phyloP scores from a whole-genome alignment of 495 filamentous ascomycete genomes.

The Hypoxylon fragiforme region DNA sequence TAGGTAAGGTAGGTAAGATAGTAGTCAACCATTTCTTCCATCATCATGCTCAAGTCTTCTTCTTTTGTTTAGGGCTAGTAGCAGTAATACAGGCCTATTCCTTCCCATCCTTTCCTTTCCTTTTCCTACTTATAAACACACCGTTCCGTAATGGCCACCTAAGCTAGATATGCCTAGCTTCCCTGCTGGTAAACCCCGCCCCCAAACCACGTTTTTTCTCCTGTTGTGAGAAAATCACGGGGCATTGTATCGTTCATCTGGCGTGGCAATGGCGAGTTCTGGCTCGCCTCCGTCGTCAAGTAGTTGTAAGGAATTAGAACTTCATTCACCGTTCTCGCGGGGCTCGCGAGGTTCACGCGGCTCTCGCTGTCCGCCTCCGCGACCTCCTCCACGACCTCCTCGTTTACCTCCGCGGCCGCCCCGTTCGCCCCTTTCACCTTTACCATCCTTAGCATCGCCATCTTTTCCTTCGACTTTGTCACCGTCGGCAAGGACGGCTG shows the following conservation, averaged over 20 bases:
- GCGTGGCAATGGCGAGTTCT: background rate
- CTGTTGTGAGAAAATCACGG: background rate
- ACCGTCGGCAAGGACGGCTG: conserved; percentile 71
- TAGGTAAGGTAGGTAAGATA: no score
- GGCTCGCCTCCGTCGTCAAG: background rate
- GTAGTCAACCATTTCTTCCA: no score
- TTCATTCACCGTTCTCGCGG: conserved; percentile 29
- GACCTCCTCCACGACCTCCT: conserved; percentile 27
- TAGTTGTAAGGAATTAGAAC: background rate
- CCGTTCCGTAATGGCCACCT: no score
- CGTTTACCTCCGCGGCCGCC: conserved; percentile 48
- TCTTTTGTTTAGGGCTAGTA: no score
- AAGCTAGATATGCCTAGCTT: no score
- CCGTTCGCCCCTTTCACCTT: conserved; percentile 44
- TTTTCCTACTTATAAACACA: no score
- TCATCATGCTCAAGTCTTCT: no score
- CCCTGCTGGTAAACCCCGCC: no score
- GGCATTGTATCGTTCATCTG: no score
- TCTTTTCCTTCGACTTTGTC: conserved; percentile 41
- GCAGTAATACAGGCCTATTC: no score
- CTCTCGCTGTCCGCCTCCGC: conserved; percentile 37
- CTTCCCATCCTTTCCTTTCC: no score
- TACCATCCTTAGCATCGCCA: conserved; percentile 48
- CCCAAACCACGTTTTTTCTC: background rate
- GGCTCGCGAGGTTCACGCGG: conserved; percentile 41